Base-by-base conservation (phyloP, 331 rosid species). In the Rosa hybrid region DNA sequence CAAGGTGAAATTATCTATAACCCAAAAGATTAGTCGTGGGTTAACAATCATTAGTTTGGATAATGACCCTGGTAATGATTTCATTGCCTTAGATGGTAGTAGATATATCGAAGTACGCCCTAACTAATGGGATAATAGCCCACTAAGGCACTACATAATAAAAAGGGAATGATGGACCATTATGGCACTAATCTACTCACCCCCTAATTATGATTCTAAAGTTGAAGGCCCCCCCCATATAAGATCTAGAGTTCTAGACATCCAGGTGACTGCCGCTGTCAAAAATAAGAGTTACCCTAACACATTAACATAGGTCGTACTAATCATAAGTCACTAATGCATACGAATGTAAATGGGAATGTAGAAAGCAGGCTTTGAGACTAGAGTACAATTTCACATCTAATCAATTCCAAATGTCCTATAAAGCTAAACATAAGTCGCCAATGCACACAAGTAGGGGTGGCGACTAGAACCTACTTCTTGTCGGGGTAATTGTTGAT, bases 91-190 rank as follows among this genome's bases (percentile, higher is more conserved):
- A 34, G 38, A 34, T 34, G 4, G 38, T 34, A 34, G 39, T 34
- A 34, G 39, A 34, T 3, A 57, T 20, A 8, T 23, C 39, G 12
- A 62, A 62, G 68, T 23, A 62, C 39, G 68, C 68, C 18, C 18
- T 64, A 64, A 64, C 69, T 63, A 25, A 64, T 23, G 0, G 11
- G n/a, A 6, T 62, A 74, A 73, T 63, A 50, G 48, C 68, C 45
- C 74, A 80, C 39, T 34, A 34, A 34, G 39, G 39, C 39, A 34
- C 59, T 54, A 3, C 71, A 38, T 2, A 64, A 48, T 12, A 25
- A 57, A 16, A 49, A 46, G 25, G 68, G 10, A 64, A 77, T 64
- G 80, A 68, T 44, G 46, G 62, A 48, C 11, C 14, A 10, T 77
- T 77, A 71, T 4, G 30, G 30, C 30, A 50, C 18, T 30, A 57